These are phyloP conservation scores for Clavispora carvajalis DNA, from an alignment of 805 yeast species.

Conservation along the genomic window DNA sequence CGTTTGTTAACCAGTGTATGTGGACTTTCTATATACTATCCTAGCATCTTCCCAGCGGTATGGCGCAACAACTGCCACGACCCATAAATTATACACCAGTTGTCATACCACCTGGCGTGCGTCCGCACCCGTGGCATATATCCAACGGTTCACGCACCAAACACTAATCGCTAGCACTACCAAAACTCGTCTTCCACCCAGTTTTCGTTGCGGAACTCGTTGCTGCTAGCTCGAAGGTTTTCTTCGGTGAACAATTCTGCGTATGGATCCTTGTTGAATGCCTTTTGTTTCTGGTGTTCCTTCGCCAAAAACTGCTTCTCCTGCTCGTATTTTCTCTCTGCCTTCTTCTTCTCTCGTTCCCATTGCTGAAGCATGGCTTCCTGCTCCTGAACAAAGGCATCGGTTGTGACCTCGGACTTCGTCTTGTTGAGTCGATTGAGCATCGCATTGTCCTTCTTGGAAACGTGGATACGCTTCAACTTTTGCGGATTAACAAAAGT, in stretches of 20 bases:
- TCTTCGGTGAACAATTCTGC: constrained; percentile 47
- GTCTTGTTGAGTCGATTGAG: constrained; percentile 64
- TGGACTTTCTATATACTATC: too few relatives aligned
- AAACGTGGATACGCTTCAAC: constrained; percentile 50
- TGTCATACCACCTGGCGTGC: too few relatives aligned
- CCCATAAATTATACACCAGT: too few relatives aligned
- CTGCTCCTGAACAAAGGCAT: constrained; percentile 34
- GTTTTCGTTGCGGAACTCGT: constrained; percentile 45
- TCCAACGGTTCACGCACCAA: too few relatives aligned
- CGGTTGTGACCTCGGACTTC: constrained; percentile 48
- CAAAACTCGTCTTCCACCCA: constrained; percentile 52
- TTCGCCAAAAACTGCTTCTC: constrained; percentile 30
- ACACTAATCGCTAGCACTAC: constrained; percentile 1
- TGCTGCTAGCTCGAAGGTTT: constrained; percentile 37
- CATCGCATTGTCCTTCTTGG: constrained; percentile 51
- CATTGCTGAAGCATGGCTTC: constrained; percentile 24
- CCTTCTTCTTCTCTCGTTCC: constrained; percentile 37
- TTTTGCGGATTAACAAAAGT: constrained; percentile 57
- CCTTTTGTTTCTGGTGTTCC: constrained; percentile 35
- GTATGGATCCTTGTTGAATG: constrained; percentile 26
- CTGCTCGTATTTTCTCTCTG: constrained; percentile 25
- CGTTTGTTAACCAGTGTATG: too few relatives aligned
- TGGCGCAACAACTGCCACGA: too few relatives aligned
- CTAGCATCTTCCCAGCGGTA: too few relatives aligned
- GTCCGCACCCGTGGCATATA: too few relatives aligned